Evolutionary conservation across 345 rosid genomes (phyloP), one percentile per base, ranked within the genome.

Genomic region (Euphorbia lathyris): DNA sequence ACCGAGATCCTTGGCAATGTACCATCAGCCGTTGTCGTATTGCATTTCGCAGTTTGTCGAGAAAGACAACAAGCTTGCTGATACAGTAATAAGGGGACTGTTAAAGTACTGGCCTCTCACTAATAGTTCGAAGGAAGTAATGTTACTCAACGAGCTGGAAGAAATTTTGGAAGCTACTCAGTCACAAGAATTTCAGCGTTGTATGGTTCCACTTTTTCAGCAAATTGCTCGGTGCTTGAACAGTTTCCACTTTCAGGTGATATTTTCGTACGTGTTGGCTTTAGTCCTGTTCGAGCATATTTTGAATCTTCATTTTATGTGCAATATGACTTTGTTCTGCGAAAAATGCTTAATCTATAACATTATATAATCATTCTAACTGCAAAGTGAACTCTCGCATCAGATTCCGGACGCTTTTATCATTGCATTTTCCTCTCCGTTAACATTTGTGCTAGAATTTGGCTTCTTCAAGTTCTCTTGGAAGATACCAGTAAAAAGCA

Each of bases 211-310:
- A 0, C 85, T 90, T 68, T 89, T 87, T 78, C 87, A 74, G 72
- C 92, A 86, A 72, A 81, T 90, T 68, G 88, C 87, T 68, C 81
- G 69, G 65, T 93, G 98, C 80, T 75, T 93, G 80, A 86, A 76
- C 83, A 90, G 96, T 70, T 78, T 85, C 64, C 98, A 93, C 76
- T 90, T 90, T 85, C 98, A 93, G 97, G 98, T 92, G 80, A 47
- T 40, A 30, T 48, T 19, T 62, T 58, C 43, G 34, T 27, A 58
- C 23, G 30, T 58, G n/a, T 63, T 51, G 22, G 62, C 38, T 65
- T 58, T 64, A 36, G 14, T 38, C 19, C 50, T 67, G 17, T 20
- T 36, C 4, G 16, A 10, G 3, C 13, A 25, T 40, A 42, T 34
- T 17, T 63, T 10, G 13, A 53, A 12, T 50, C 25, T 40, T 20